A percentile compares a stretch with the other conserved stretches of the same genome.
Conservation (phyloP, 108 stramenopile species). For the Epithemia pelagica region DNA sequence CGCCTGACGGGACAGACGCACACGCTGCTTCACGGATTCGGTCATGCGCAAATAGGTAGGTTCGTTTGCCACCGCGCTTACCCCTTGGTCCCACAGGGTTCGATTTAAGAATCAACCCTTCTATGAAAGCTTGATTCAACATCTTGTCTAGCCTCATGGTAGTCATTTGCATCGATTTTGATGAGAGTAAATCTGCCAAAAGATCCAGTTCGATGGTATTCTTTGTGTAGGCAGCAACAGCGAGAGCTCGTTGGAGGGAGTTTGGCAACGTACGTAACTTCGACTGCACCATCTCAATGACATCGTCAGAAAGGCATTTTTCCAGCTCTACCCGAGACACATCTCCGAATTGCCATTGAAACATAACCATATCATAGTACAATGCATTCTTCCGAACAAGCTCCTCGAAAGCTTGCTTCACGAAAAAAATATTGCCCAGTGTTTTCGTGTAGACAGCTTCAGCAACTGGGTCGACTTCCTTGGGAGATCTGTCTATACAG, state of each 20-base stretch:
- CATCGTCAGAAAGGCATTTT: constrained; percentile 18
- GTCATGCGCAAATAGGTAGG: not conserved
- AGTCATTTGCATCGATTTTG: not conserved
- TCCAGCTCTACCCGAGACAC: constrained; percentile 19
- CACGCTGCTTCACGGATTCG: not conserved
- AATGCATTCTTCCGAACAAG: constrained; percentile 26
- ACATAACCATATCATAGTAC: constrained; percentile 21
- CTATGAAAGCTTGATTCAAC: not conserved
- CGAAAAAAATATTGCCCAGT: constrained; percentile 15
- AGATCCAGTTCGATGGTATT: constrained; percentile 15
- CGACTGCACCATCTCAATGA: constrained; percentile 21
- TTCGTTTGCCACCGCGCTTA: too few species aligned
- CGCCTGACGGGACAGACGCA: not conserved
- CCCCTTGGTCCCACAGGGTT: too few species aligned
- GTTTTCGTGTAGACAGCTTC: constrained; percentile 23
- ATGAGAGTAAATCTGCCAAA: constrained; percentile 5
- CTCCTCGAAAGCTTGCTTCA: constrained; percentile 28
- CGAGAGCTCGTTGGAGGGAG: constrained; percentile 11
- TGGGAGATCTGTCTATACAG: constrained; percentile 4
- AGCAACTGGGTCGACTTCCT: constrained; percentile 13
- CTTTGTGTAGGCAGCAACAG: constrained; percentile 18
- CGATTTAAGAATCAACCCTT: not conserved
- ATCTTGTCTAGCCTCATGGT: not conserved
- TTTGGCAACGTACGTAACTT: constrained; percentile 10
- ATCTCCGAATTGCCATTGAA: constrained; percentile 21